Evolutionary conservation across 495 filamentous ascomycete species (phyloP).

Genomic region (Hyaloscypha bicolor): DNA sequence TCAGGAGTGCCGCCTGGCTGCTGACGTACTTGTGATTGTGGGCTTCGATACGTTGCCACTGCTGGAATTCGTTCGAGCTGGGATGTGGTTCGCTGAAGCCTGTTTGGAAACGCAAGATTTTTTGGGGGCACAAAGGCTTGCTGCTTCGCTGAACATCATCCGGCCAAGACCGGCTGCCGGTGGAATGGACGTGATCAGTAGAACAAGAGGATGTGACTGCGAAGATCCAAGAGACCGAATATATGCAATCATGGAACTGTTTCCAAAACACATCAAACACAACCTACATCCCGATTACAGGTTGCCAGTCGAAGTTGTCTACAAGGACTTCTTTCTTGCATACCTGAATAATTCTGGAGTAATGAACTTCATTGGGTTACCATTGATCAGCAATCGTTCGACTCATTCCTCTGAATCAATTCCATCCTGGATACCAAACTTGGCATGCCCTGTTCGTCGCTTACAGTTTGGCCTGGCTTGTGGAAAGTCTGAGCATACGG

Average conservation of each 20-base stretch:
- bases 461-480: too few species aligned
- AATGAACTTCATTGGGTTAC: too few species aligned
- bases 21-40: background rate
- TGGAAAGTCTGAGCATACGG: too few species aligned
- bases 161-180: background rate
- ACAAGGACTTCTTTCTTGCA: background rate
- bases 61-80: background rate
- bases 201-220: conserved; percentile 7
- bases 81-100: background rate
- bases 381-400: too few species aligned
- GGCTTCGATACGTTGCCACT: background rate
- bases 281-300: conserved; percentile 2
- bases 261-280: background rate
- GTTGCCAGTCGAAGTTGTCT: background rate
- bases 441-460: too few species aligned
- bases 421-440: too few species aligned
- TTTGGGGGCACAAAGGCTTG: background rate
- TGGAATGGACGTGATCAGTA: conserved; percentile 1
- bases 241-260: conserved; percentile 8
- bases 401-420: too few species aligned
- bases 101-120: background rate
- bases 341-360: too few species aligned
- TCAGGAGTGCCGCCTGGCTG: conserved; percentile 20
- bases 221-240: conserved; percentile 18
- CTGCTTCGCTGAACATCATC: background rate